Evolutionary conservation across 495 filamentous ascomycete genomes (phyloP).

Genomic region (Hyphodiscus hymeniophilus): DNA sequence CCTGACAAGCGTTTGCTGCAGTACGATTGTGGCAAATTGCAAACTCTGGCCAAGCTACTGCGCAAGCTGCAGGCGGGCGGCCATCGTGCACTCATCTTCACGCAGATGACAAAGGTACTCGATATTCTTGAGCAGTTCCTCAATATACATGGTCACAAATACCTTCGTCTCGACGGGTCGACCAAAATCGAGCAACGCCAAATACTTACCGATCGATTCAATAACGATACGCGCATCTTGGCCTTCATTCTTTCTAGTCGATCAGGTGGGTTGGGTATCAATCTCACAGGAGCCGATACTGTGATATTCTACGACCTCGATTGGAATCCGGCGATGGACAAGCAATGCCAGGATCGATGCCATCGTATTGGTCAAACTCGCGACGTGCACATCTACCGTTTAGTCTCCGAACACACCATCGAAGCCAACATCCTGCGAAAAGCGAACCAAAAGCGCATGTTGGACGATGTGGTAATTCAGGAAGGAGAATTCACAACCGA

Average conservation of each 20-base stretch:
- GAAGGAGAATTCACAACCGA: constrained; percentile 98
- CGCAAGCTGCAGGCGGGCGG: constrained; percentile 82
- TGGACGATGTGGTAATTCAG: constrained; percentile 97
- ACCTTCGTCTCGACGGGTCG: constrained; percentile 87
- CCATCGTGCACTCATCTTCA: constrained; percentile 94
- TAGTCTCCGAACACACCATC: constrained; percentile 96
- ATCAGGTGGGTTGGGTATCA: constrained; percentile 92
- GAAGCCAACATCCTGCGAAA: constrained; percentile 98
- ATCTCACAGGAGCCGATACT: constrained; percentile 92
- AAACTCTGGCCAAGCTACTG: constrained; percentile 79
- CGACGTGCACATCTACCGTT: constrained; percentile 96
- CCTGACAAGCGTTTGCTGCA: constrained; percentile 92
- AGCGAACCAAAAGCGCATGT: constrained; percentile 91
- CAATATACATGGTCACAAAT: constrained; percentile 96
- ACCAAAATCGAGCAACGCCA: constrained; percentile 95
- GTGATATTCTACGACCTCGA: constrained; percentile 99
- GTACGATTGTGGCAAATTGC: constrained; percentile 97
- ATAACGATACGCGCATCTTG: constrained; percentile 84
- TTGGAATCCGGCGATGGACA: constrained; percentile 99
- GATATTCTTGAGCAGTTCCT: constrained; percentile 97
- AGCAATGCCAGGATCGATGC: constrained; percentile 96
- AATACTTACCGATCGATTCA: constrained; percentile 93
- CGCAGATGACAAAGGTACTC: constrained; percentile 98
- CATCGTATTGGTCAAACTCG: constrained; percentile 98
- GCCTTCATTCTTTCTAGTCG: constrained; percentile 93